Percentiles rank a stretch among this genome's conserved stretches.
These are phyloP conservation scores for Entomortierella chlamydospora DNA, from an alignment of 192 early-diverging fungal genomes.

Conservation along the genomic window DNA sequence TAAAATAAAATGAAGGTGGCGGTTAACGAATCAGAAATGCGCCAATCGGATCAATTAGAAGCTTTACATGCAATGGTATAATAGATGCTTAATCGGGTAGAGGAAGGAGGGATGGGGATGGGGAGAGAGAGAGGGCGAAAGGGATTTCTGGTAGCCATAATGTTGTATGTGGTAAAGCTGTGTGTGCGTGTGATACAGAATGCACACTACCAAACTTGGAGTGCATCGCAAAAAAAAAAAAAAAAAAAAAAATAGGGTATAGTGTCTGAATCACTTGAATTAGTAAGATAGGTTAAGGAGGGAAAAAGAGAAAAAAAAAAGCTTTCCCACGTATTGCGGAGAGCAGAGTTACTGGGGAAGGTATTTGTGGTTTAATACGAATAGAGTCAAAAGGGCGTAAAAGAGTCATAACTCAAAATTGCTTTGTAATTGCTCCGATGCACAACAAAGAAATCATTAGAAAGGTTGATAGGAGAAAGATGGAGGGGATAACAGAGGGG, in stretches of 20 bases:
- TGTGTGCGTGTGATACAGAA: background rate
- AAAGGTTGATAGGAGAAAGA: background rate
- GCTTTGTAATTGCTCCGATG: background rate
- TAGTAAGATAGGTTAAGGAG: conserved; percentile 2
- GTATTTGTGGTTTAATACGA: conserved; percentile 3
- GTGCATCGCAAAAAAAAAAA: conserved; percentile 11
- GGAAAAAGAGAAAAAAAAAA: conserved; percentile 11
- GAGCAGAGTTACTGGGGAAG: background rate
- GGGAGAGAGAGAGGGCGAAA: background rate
- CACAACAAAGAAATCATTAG: background rate
- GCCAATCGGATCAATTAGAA: background rate
- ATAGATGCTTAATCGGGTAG: background rate
- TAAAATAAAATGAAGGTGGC: background rate
- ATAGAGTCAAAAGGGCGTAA: conserved; percentile 35
- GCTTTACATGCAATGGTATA: background rate
- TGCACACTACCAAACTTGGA: conserved; percentile 9
- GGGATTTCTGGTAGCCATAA: too few relatives aligned
- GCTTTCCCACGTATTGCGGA: conserved; percentile 6
- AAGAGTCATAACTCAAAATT: conserved; percentile 25
- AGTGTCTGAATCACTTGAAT: background rate
- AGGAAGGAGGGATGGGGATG: too few relatives aligned
- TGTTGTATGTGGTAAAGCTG: background rate
- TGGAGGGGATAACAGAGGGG: background rate
- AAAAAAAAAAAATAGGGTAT: conserved; percentile 6
- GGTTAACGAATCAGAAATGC: background rate